Base-by-base conservation (phyloP, 331 rosid genomes). In the Dryas integrifolia region DNA sequence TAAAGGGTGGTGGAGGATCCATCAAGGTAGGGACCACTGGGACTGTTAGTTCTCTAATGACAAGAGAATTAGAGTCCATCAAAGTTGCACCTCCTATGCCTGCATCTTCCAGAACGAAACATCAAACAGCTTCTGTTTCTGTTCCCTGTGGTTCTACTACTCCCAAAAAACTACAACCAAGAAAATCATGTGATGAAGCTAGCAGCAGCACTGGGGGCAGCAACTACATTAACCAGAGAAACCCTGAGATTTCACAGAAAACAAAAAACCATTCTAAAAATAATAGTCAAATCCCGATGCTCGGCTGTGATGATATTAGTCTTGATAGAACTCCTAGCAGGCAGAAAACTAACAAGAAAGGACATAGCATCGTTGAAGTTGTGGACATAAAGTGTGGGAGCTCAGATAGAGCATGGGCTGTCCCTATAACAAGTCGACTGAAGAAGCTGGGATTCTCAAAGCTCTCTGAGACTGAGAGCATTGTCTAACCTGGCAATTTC, bases 401-500 rank as follows among this genome's bases (percentile, higher is more conserved):
- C 77, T 79, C 85, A 11, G 91, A 90, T 38, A 82, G 84, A 81
- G 89, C 90, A 62, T 92, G 98, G 96, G 85, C 91, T 72, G 85
- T 80, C 72, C 92, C 92, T 71, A 73, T 92, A 72, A 73, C 96
- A 53, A 92, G 64, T 67, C 88, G 90, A 58, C 89, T 92, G 72
- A 85, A 84, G 83, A 92, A 90, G 90, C 85, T 90, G 8, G 89
- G 98, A 5, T 92, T 92, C 84, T 88, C 96, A 5, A 92, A 87
- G 79, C 89, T 92, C 67, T 90, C 96, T 3, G 96, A 88, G 86
- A 92, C 96, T 3, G 96, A 88, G 86, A 92, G 86, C 82, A 67
- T 84, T 67, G 81, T 85, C 82, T 94, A 91, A 82, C 78, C 76
- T 75, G 85, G 83, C 75, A 82, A 80, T 0, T 77, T 75, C 83